These are phyloP conservation scores for Petrea volubilis DNA, from an alignment of 257 asterid species.

Conservation along the genomic window DNA sequence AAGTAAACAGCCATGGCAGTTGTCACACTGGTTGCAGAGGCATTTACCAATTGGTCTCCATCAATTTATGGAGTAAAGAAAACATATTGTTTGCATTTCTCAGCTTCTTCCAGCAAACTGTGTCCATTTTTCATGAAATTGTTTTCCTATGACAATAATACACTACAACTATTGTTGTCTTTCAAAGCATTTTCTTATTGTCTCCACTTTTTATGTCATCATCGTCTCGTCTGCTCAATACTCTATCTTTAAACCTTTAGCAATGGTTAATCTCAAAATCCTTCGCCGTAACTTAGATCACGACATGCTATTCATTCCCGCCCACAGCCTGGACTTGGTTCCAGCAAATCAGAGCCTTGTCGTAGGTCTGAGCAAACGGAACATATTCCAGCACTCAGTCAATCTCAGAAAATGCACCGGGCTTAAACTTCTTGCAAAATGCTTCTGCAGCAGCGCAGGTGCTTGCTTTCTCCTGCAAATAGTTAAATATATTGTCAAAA, in stretches of 20 bases:
- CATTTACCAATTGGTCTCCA: too few relatives aligned
- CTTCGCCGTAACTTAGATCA: neutral
- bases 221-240: neutral
- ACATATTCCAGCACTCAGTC: slow-evolving; percentile 18
- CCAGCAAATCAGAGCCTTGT: neutral
- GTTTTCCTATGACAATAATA: neutral
- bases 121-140: neutral
- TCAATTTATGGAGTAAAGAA: too few relatives aligned
- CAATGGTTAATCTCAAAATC: neutral
- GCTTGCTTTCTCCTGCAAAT: slow-evolving; percentile 51
- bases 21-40: too few relatives aligned
- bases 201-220: neutral
- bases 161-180: neutral
- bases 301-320: neutral
- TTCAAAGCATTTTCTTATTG: too few relatives aligned
- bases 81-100: too few relatives aligned
- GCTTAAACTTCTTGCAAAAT: slow-evolving; percentile 44
- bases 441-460: slow-evolving; percentile 50
- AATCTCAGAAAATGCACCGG: slow-evolving; percentile 44
- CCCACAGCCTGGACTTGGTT: too few relatives aligned
- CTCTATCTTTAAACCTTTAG: neutral
- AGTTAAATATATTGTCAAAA: neutral
- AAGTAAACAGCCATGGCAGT: too few relatives aligned
- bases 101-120: neutral
- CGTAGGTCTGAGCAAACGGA: too few relatives aligned